phyloP scores from a whole-genome alignment of 805 yeast species.

The Lipomyces yamadae region DNA sequence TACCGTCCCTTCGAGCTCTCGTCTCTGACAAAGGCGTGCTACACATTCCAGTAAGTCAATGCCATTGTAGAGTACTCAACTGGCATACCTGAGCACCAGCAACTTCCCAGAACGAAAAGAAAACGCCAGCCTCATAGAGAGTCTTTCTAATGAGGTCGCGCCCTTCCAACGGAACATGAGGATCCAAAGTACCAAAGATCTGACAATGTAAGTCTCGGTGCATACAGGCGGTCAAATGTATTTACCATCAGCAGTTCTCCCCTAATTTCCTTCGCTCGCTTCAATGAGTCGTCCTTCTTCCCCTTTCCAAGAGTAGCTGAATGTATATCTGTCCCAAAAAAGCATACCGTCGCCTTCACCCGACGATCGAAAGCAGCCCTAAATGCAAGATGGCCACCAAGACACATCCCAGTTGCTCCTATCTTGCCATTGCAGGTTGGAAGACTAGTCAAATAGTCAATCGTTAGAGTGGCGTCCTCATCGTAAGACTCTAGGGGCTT shows the following conservation, averaged over 20 bases:
- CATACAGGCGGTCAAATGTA: background rate
- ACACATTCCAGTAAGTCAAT: constrained; percentile 41
- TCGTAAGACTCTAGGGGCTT: constrained; percentile 75
- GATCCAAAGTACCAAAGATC: constrained; percentile 77
- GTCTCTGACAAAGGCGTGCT: constrained; percentile 82
- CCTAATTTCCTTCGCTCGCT: constrained; percentile 57
- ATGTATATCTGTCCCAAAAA: constrained; percentile 83
- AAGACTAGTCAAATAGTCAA: constrained; percentile 63
- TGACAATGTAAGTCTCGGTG: background rate
- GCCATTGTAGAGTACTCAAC: background rate
- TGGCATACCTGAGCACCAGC: constrained; percentile 58
- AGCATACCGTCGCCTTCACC: constrained; percentile 70
- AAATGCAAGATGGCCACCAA: constrained; percentile 82
- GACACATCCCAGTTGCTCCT: constrained; percentile 87
- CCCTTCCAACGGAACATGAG: constrained; percentile 80
- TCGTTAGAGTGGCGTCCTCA: constrained; percentile 67
- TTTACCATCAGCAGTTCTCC: constrained; percentile 59
- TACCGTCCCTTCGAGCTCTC: constrained; percentile 79
- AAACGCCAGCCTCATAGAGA: constrained; percentile 62
- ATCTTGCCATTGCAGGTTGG: constrained; percentile 71
- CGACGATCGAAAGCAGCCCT: constrained; percentile 68
- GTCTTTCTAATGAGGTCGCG: constrained; percentile 69
- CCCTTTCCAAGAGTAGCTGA: constrained; percentile 68
- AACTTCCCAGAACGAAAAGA: constrained; percentile 72
- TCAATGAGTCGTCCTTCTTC: constrained; percentile 66